phyloP scores from a whole-genome alignment of 306 rosid species.

The Amphicarpaea edgeworthii region DNA sequence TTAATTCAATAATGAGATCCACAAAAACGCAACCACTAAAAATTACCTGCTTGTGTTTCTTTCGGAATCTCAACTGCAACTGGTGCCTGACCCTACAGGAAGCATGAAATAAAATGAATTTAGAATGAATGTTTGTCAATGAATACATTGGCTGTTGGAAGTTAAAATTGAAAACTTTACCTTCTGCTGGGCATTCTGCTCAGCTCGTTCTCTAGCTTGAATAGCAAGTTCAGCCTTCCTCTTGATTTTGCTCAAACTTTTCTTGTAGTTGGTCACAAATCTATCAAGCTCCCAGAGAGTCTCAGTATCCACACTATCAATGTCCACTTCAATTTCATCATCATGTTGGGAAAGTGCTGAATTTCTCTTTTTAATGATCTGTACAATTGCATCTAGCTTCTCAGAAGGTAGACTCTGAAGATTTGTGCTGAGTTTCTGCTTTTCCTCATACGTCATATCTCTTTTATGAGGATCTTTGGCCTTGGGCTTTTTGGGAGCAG shows the following conservation, averaged over 20 bases:
- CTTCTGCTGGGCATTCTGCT: constrained; percentile 56
- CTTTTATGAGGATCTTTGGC: constrained; percentile 94
- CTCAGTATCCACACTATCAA: constrained; percentile 92
- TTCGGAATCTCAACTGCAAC: constrained; percentile 51
- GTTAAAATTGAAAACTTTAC: constrained; percentile 50
- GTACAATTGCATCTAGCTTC: constrained; percentile 84
- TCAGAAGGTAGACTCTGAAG: constrained; percentile 87
- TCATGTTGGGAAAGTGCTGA: constrained; percentile 75
- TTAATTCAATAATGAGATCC: constrained; percentile 18
- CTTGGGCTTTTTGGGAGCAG: constrained; percentile 95
- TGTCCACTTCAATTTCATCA: constrained; percentile 96
- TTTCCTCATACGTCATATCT: constrained; percentile 92
- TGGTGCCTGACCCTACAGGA: constrained; percentile 55
- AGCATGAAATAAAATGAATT: constrained; percentile 24
- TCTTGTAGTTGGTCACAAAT: constrained; percentile 92
- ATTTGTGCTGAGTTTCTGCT: constrained; percentile 83
- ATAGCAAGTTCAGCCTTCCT: constrained; percentile 83
- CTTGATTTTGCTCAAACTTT: constrained; percentile 93
- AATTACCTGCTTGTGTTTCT: constrained; percentile 68
- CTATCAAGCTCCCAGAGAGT: constrained; percentile 99
- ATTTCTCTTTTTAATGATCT: constrained; percentile 83
- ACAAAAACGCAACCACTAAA: neutral
- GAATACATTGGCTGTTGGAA: neutral
- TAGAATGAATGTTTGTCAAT: constrained; percentile 14
- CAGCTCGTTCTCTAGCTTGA: constrained; percentile 66